Evolutionary conservation across 331 rosid species (phyloP).

Genomic region (Saraca asoca): DNA sequence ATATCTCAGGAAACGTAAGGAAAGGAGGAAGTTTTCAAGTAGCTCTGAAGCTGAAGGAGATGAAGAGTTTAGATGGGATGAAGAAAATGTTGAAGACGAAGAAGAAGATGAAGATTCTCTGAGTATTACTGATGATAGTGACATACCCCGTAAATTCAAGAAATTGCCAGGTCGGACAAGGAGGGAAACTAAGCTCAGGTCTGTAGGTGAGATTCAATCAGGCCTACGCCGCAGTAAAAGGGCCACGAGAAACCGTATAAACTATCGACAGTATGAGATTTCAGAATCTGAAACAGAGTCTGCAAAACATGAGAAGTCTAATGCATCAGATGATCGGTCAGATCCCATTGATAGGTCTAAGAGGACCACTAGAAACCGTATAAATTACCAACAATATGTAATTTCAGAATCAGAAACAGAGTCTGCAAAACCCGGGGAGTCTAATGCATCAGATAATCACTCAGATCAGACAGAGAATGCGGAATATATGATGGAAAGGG

Average conservation of each 20-base stretch:
- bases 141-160: conserved; percentile 62
- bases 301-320: conserved; percentile 58
- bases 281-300: conserved; percentile 90
- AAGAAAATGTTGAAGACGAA: conserved; percentile 89
- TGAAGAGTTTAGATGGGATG: conserved; percentile 87
- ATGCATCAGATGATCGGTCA: conserved; percentile 56
- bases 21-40: conserved; percentile 77
- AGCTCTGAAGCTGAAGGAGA: conserved; percentile 99
- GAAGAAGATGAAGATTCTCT: conserved; percentile 67
- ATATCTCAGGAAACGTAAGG: conserved; percentile 81
- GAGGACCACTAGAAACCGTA: conserved; percentile 83
- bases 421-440: conserved; percentile 57
- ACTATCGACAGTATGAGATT: conserved; percentile 71
- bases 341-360: conserved; percentile 56
- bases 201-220: conserved; percentile 79
- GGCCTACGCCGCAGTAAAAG: conserved; percentile 98
- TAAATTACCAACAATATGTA: conserved; percentile 70
- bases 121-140: conserved; percentile 89
- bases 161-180: conserved; percentile 71
- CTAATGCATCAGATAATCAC: conserved; percentile 53
- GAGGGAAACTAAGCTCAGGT: conserved; percentile 77
- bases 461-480: conserved; percentile 58
- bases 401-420: conserved; percentile 85
- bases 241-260: conserved; percentile 74
- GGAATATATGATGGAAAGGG: conserved; percentile 74